A percentile compares a stretch with the other conserved stretches of the same genome.
phyloP scores from a whole-genome alignment of 2,329 filamentous ascomycete species.

The Keithomyces neogunnii region DNA sequence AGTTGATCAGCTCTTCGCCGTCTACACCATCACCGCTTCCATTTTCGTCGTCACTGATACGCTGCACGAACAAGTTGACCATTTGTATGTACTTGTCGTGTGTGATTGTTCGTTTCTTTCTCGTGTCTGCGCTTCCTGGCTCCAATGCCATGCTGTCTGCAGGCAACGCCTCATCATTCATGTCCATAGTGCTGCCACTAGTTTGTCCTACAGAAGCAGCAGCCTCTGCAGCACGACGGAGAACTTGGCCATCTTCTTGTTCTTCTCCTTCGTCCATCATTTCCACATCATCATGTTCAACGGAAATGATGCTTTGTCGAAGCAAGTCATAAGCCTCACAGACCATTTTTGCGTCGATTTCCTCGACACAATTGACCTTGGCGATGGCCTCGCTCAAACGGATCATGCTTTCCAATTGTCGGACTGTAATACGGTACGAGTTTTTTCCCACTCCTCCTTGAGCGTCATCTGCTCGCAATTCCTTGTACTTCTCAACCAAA shows the following conservation, averaged over 20 bases:
- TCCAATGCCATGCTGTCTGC: neutral
- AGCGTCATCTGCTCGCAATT: slow-evolving; percentile 84
- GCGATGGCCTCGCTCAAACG: slow-evolving; percentile 95
- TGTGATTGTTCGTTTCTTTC: slow-evolving; percentile 76
- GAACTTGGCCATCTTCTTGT: slow-evolving; percentile 36
- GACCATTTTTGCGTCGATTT: slow-evolving; percentile 78
- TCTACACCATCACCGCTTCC: slow-evolving; percentile 73
- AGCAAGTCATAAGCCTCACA: slow-evolving; percentile 87
- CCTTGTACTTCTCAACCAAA: slow-evolving; percentile 90
- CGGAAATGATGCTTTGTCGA: slow-evolving; percentile 90
- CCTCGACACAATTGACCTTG: slow-evolving; percentile 92
- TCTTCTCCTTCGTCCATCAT: slow-evolving; percentile 67
- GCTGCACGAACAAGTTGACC: slow-evolving; percentile 74
- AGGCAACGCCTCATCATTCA: slow-evolving; percentile 19
- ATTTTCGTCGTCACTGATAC: slow-evolving; percentile 75
- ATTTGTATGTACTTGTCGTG: slow-evolving; percentile 93
- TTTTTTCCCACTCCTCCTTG: slow-evolving; percentile 91
- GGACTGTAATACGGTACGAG: slow-evolving; percentile 93
- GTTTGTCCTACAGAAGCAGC: slow-evolving; percentile 36
- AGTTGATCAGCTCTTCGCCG: slow-evolving; percentile 70
- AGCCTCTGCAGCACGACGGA: slow-evolving; percentile 30
- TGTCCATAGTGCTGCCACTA: slow-evolving; percentile 34
- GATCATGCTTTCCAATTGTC: slow-evolving; percentile 93
- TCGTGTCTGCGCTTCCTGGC: slow-evolving; percentile 18
- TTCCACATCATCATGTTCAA: slow-evolving; percentile 96